Conservation (phyloP, 306 rosid species). For the Trichosanthes truncata region DNA sequence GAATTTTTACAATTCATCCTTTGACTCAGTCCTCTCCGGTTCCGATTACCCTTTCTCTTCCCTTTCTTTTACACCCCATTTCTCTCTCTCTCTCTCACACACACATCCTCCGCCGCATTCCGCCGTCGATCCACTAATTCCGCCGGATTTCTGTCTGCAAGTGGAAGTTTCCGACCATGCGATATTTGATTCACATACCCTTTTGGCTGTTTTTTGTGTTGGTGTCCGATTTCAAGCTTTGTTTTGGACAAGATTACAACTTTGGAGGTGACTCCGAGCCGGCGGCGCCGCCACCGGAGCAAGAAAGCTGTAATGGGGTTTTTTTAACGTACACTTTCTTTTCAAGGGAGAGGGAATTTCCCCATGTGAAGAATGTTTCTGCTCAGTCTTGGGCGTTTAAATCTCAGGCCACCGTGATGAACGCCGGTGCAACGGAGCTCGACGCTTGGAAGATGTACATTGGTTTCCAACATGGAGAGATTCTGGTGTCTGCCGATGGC, state of each 20-base stretch:
- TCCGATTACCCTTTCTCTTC: background rate
- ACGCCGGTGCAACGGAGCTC: conserved; percentile 46
- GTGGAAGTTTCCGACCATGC: conserved; percentile 13
- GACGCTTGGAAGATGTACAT: conserved; percentile 61
- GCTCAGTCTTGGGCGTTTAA: conserved; percentile 82
- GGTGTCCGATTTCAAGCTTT: conserved; percentile 7
- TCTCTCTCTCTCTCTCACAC: background rate
- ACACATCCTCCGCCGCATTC: background rate
- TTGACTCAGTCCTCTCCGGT: background rate
- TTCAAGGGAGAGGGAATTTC: conserved; percentile 34
- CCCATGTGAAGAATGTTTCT: conserved; percentile 42
- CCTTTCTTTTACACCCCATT: background rate
- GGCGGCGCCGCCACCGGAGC: conserved; percentile 10
- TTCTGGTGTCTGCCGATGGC: conserved; percentile 45
- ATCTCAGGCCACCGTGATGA: conserved; percentile 38
- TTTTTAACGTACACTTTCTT: conserved; percentile 44
- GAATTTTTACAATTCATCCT: background rate
- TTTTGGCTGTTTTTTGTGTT: background rate
- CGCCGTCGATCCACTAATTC: no score
- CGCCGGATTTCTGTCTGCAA: background rate
- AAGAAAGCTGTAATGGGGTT: conserved; percentile 15
- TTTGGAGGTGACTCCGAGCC: background rate
- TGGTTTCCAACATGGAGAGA: conserved; percentile 69
- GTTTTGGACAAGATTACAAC: conserved; percentile 27
- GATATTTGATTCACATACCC: background rate